Evolutionary conservation across 176 grass and related monocot species (phyloP).

Genomic region (Poa annua): DNA sequence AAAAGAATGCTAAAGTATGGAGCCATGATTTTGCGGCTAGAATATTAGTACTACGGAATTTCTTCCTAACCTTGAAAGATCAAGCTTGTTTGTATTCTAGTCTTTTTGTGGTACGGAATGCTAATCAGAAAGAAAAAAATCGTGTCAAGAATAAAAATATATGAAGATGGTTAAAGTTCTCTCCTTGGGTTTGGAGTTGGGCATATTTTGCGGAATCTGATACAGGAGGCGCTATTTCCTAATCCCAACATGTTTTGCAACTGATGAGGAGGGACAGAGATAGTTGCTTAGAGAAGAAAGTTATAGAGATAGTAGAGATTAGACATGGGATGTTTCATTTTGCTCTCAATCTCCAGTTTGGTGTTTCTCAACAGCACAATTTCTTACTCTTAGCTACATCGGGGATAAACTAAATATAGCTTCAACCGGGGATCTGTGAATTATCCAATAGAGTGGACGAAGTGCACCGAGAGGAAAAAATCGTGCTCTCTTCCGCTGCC

Average conservation of each 20-base stretch:
- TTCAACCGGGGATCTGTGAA: no score
- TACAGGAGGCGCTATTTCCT: neutral
- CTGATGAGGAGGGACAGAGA: no score
- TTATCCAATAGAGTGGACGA: no score
- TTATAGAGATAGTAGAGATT: neutral
- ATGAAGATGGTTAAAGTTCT: neutral
- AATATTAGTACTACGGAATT: neutral
- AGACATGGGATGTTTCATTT: neutral
- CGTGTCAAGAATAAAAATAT: neutral
- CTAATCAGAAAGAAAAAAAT: neutral
- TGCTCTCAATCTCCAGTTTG: no score
- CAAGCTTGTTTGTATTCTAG: neutral
- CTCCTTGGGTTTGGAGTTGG: neutral
- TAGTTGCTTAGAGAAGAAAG: neutral
- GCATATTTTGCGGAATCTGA: neutral
- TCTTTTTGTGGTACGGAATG: neutral
- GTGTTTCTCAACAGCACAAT: no score
- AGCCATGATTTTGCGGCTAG: constrained; percentile 15
- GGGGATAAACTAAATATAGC: no score
- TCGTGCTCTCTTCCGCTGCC: neutral
- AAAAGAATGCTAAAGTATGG: neutral
- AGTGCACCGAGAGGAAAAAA: neutral
- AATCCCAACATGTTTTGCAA: neutral
- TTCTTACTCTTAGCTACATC: no score
- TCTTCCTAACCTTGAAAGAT: neutral